phyloP scores from a whole-genome alignment of 2,329 filamentous ascomycete species.

The Colletotrichum plurivorum region DNA sequence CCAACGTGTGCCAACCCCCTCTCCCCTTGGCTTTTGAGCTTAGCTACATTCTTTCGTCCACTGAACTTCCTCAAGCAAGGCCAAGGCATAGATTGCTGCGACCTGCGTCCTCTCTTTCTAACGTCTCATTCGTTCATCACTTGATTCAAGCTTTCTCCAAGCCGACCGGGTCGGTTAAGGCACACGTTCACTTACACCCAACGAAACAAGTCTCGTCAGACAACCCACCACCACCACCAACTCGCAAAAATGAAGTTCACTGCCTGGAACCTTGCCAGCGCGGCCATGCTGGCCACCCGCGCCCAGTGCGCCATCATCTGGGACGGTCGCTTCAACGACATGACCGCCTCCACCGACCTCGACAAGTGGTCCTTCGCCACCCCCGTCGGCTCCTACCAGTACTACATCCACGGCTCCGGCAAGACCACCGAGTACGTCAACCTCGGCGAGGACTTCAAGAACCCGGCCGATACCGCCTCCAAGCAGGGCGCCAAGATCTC shows the following conservation, averaged over 20 bases:
- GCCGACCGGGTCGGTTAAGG: slow-evolving; percentile 35
- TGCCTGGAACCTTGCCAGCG: slow-evolving; percentile 35
- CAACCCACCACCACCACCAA: not conserved
- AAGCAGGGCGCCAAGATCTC: slow-evolving; percentile 78
- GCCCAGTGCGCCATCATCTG: slow-evolving; percentile 60
- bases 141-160: slow-evolving; percentile 34
- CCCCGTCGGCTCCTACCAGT: slow-evolving; percentile 79
- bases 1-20: slow-evolving; percentile 7
- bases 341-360: slow-evolving; percentile 67
- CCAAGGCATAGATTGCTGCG: slow-evolving; percentile 40
- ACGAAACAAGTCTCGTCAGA: slow-evolving; percentile 13
- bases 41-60: slow-evolving; percentile 35
- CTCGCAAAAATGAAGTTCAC: slow-evolving; percentile 36
- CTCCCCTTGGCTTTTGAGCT: slow-evolving; percentile 29
- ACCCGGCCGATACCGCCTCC: slow-evolving; percentile 73
- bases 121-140: slow-evolving; percentile 32
- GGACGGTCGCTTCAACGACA: slow-evolving; percentile 77
- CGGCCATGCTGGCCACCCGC: slow-evolving; percentile 35
- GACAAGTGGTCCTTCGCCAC: slow-evolving; percentile 77
- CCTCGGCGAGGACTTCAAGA: slow-evolving; percentile 73
- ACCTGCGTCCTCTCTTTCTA: slow-evolving; percentile 40
- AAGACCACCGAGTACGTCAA: slow-evolving; percentile 72
- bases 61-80: slow-evolving; percentile 37
- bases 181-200: slow-evolving; percentile 31
- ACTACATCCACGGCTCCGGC: slow-evolving; percentile 79